A percentile compares a stretch with the other conserved stretches of the same genome.
Conservation (phyloP, 164 flowering plant genomes). For the Sedum album region DNA sequence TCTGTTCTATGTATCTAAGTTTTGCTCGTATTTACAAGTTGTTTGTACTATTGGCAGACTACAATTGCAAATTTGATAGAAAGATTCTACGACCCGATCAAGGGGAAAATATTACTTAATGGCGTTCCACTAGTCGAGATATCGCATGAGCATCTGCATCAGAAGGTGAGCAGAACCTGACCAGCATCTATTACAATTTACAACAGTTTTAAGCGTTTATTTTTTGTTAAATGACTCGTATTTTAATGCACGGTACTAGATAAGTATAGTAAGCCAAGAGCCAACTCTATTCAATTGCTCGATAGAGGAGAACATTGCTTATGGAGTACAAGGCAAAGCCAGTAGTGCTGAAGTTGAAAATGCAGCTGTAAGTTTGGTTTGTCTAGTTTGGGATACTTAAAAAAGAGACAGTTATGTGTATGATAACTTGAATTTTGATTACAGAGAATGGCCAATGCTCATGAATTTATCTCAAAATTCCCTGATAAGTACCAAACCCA, state of each 20-base stretch:
- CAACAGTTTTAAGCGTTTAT: background rate
- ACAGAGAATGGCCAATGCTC: constrained; percentile 99
- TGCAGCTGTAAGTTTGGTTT: constrained; percentile 64
- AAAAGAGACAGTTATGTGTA: background rate
- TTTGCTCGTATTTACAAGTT: background rate
- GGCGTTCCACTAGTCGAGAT: constrained; percentile 79
- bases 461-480: constrained; percentile 77
- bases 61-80: constrained; percentile 93
- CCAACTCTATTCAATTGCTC: constrained; percentile 96
- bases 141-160: constrained; percentile 83
- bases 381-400: background rate
- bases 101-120: constrained; percentile 72
- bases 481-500: constrained; percentile 78
- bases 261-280: constrained; percentile 97
- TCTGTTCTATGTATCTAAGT: too few species aligned
- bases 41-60: constrained; percentile 30
- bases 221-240: background rate
- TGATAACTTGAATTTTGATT: constrained; percentile 6
- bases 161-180: constrained; percentile 38
- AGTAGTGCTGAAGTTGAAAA: constrained; percentile 60
- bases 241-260: constrained; percentile 27
- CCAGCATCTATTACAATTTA: background rate
- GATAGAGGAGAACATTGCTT: constrained; percentile 87
- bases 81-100: constrained; percentile 85
- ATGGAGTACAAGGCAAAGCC: constrained; percentile 72